A percentile compares a stretch with the other conserved stretches of the same genome.
phyloP scores from a whole-genome alignment of 2,329 filamentous ascomycete genomes.

The Venturia aucupariae region DNA sequence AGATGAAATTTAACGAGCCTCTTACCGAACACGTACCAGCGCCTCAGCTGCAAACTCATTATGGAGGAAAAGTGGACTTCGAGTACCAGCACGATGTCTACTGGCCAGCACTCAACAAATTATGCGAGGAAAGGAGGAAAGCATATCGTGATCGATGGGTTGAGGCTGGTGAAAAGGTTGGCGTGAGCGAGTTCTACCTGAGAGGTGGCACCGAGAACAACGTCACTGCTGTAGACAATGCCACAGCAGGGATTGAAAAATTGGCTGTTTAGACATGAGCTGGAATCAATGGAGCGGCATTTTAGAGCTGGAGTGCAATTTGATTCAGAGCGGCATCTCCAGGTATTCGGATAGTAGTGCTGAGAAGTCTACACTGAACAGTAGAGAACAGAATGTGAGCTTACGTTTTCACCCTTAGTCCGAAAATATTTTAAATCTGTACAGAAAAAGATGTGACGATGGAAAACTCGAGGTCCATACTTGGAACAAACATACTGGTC shows the following conservation, averaged over 20 bases:
- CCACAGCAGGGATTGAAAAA: neutral
- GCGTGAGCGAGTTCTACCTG: constrained; percentile 83
- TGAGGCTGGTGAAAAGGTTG: constrained; percentile 67
- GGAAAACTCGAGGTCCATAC: neutral
- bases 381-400: neutral
- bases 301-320: neutral
- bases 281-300: neutral
- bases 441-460: neutral
- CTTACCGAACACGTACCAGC: constrained; percentile 72
- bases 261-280: neutral
- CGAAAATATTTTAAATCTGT: neutral
- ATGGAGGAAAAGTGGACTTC: constrained; percentile 75
- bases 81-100: constrained; percentile 82
- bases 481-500: neutral
- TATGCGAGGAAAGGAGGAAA: constrained; percentile 58
- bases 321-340: neutral
- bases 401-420: neutral
- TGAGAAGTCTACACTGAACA: neutral
- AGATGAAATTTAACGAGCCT: constrained; percentile 96
- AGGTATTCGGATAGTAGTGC: neutral
- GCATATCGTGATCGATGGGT: constrained; percentile 64
- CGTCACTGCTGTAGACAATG: neutral
- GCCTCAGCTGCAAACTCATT: constrained; percentile 71
- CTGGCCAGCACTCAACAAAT: constrained; percentile 74
- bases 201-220: constrained; percentile 48